Percentiles rank a stretch among this genome's conserved stretches.
Conservation (phyloP, 2,329 filamentous ascomycete species). For the Claviceps citrina region DNA sequence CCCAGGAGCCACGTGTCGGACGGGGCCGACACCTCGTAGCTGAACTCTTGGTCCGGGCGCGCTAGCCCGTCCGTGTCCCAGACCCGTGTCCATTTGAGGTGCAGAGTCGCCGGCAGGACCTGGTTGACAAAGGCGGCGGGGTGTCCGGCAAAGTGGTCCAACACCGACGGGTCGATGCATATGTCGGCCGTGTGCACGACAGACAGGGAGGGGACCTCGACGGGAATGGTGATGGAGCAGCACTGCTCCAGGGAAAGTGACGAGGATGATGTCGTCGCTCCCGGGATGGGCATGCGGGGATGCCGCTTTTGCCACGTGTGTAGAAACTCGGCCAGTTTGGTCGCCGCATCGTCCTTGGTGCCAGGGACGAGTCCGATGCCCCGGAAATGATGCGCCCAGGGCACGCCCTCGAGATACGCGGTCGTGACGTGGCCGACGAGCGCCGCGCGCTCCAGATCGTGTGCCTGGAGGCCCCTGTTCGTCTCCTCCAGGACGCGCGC, state of each 20-base stretch:
- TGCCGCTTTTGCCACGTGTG: conserved; percentile 19
- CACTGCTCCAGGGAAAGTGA: conserved; percentile 17
- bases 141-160: conserved; percentile 15
- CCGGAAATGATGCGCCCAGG: conserved; percentile 34
- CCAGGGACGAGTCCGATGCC: conserved; percentile 30
- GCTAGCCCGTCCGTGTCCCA: conserved; percentile 38
- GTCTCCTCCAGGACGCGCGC: conserved; percentile 29
- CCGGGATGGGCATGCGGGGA: conserved; percentile 14
- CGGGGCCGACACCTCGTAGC: conserved; percentile 64
- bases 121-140: conserved; percentile 45
- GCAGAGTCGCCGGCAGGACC: conserved; percentile 46
- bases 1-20: conserved; percentile 73
- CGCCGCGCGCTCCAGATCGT: conserved; percentile 40
- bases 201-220: conserved; percentile 72
- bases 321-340: conserved; percentile 16
- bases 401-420: conserved; percentile 26
- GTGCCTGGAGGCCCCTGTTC: conserved; percentile 26
- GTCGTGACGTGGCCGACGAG: conserved; percentile 38
- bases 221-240: conserved; percentile 67
- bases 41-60: conserved; percentile 50
- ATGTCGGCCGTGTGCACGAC: conserved; percentile 70
- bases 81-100: conserved; percentile 44
- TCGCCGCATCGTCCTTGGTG: conserved; percentile 18
- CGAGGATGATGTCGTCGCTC: background rate
- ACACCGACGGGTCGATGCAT: conserved; percentile 28